Evolutionary conservation across 345 rosid species (phyloP).

Genomic region (Trapa bicornis): DNA sequence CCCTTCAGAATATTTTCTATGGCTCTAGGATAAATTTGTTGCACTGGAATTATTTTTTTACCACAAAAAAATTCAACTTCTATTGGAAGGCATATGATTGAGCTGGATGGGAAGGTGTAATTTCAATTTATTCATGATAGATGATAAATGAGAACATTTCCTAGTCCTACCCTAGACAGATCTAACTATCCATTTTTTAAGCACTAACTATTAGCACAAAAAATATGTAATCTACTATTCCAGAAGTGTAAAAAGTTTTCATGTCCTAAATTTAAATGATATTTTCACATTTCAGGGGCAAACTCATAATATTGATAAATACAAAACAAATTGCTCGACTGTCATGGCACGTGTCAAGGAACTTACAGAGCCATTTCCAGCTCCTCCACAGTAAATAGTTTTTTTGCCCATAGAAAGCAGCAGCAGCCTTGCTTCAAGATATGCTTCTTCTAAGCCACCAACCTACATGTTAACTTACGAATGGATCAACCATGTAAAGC

Average conservation of each 20-base stretch:
- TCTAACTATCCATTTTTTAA: neutral
- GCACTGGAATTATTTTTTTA: no score
- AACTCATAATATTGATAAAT: neutral
- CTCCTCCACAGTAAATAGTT: conserved; percentile 75
- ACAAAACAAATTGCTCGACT: neutral
- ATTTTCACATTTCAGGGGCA: neutral
- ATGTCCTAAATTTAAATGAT: neutral
- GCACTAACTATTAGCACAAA: neutral
- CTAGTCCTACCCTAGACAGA: neutral
- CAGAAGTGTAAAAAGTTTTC: neutral
- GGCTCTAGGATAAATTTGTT: neutral
- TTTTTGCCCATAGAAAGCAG: conserved; percentile 73
- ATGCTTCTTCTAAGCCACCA: conserved; percentile 78
- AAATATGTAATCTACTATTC: neutral
- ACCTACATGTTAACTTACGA: conserved; percentile 37
- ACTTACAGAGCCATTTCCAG: conserved; percentile 93
- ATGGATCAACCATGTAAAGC: neutral
- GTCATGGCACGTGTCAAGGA: conserved; percentile 2
- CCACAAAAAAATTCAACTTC: neutral
- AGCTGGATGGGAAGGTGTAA: neutral
- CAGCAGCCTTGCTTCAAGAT: conserved; percentile 52
- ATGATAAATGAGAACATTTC: neutral
- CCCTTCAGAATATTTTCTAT: neutral
- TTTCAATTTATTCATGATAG: neutral
- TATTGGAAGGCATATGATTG: neutral